Base-by-base conservation (phyloP, 2,329 filamentous ascomycete genomes). In the Alternaria atra region DNA sequence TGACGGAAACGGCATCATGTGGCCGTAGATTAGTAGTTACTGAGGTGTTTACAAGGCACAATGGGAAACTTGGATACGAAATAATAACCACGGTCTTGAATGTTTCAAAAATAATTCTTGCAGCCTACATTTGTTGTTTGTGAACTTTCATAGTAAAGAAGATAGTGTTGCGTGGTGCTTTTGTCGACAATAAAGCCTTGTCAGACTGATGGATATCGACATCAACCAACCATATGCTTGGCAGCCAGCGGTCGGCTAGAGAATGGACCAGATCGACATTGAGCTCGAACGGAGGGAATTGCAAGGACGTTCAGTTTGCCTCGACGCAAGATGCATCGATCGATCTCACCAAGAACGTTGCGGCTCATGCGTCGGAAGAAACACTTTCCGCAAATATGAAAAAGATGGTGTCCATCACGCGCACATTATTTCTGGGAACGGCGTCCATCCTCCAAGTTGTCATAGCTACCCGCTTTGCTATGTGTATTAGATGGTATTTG, bases 1-100 rank as follows among this genome's bases (percentile, higher is more conserved):
- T 40, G 50, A 63, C 25, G 65, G 55, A 23, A 61, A 67, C 46
- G 70, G 67, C 13, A 65, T 73, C 23, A 74, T 77, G 72, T 73
- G 64, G 67, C 68, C 70, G 20, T 72, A 64, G 52, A 55, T 50
- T 9, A 35, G 20, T 30, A 17, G 0, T 25, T 15, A 0, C 27
- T 6, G 2, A 25, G 12, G 2, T 30, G 20, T 34, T 23, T 37
- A 37, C 20, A 20, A 25, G 25, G 13, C 35, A n/a, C 17, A 7
- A 7, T 7, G 15, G 2, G 13, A 25, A 25, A 13, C 35, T 34
- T 34, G 35, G 30, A 48, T 34, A n/a, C 20, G 17, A 23, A 35
- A 48, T 48, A 17, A 35, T 34, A 13, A 15, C 23, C 9, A 20
- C 5, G 12, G 12, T 34, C 10, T 32, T 34, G 17, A 27, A 27